Conservation (phyloP, 2,329 filamentous ascomycete genomes). For the Sporothrix inflata region DNA sequence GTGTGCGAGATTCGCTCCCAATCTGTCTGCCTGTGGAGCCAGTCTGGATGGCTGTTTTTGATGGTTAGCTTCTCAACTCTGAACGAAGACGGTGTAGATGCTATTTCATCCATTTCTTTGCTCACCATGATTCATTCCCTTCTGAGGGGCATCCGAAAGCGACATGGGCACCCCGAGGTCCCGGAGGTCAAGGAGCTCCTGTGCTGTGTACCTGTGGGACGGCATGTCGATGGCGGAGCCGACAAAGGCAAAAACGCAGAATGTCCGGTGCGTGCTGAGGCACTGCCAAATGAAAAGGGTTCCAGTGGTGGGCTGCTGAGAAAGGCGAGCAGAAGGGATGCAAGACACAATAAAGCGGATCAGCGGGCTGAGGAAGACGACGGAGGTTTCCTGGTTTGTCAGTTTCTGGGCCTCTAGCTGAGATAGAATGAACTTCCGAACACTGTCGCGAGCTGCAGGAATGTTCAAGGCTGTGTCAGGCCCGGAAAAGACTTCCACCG, state of each 20-base stretch:
- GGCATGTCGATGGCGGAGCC: constrained; percentile 29
- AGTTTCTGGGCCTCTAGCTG: constrained; percentile 34
- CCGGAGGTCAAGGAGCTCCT: constrained; percentile 34
- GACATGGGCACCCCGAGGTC: background rate
- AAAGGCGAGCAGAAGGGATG: constrained; percentile 26
- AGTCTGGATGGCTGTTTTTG: background rate
- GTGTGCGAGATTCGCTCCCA: constrained; percentile 26
- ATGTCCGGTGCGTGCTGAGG: constrained; percentile 26
- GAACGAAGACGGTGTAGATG: background rate
- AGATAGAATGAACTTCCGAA: constrained; percentile 32
- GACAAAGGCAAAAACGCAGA: constrained; percentile 33
- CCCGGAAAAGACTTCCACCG: constrained; percentile 10
- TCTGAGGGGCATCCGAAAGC: constrained; percentile 27
- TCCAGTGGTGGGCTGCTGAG: background rate
- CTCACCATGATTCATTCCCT: constrained; percentile 31
- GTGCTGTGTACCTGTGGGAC: constrained; percentile 31
- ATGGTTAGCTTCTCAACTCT: background rate
- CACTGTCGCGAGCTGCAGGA: background rate
- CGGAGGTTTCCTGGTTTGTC: constrained; percentile 28
- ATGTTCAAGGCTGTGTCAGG: constrained; percentile 17
- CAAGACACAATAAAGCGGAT: constrained; percentile 32
- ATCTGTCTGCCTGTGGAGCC: background rate
- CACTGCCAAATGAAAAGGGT: constrained; percentile 33
- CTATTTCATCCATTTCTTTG: background rate
- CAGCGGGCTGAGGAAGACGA: constrained; percentile 30